phyloP scores from a whole-genome alignment of 2,329 filamentous ascomycete species.

The Paraconiothyrium sp. region DNA sequence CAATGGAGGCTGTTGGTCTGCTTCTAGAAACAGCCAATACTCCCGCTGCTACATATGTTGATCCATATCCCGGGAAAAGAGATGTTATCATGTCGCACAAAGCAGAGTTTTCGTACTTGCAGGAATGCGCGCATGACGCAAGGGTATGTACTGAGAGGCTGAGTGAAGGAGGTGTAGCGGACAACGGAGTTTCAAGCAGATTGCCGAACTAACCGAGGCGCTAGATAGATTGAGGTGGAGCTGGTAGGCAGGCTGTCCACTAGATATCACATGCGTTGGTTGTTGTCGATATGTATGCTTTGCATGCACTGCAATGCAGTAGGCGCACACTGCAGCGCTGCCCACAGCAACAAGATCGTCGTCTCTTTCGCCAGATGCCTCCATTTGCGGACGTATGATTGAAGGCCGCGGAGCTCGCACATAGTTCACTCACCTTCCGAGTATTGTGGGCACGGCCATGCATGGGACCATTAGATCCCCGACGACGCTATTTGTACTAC shows the following conservation, averaged over 20 bases:
- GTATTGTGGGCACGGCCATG: conserved; percentile 2
- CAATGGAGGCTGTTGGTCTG: background rate
- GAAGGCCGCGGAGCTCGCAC: conserved; percentile 3
- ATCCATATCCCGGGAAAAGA: conserved; percentile 1
- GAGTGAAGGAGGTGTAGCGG: background rate
- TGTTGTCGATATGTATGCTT: background rate
- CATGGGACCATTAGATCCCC: conserved; percentile 5
- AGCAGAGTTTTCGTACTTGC: conserved; percentile 2
- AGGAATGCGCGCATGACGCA: conserved; percentile 16
- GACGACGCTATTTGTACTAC: conserved; percentile 5
- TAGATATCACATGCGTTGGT: background rate
- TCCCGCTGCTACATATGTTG: conserved; percentile 1
- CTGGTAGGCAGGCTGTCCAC: conserved; percentile 1
- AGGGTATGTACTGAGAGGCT: conserved; percentile 8
- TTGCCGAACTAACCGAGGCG: conserved; percentile 11
- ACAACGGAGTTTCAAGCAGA: conserved; percentile 10
- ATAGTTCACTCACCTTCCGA: background rate
- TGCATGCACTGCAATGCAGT: background rate
- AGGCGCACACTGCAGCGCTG: background rate
- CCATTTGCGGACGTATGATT: background rate
- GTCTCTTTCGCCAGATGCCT: background rate
- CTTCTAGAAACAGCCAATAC: conserved; percentile 10
- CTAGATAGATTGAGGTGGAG: conserved; percentile 2
- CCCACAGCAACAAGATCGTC: background rate
- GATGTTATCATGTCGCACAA: background rate